These are phyloP conservation scores for Antitrichia curtipendula DNA, from an alignment of 225 moss, liverwort and hornwort genomes.

Conservation along the genomic window DNA sequence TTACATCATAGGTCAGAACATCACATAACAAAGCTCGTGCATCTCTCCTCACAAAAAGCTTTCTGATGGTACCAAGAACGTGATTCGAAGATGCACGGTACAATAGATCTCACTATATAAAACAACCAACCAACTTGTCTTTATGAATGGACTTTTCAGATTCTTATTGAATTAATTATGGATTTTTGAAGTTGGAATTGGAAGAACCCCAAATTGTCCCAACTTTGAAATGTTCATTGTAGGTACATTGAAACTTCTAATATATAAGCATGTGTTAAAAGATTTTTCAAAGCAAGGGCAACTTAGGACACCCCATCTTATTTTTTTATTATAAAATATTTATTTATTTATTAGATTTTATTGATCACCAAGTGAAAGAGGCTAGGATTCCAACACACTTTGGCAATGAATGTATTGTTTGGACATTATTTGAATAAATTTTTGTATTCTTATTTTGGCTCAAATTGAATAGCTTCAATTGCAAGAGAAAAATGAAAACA, in stretches of 20 bases:
- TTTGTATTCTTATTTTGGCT: not conserved
- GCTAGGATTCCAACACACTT: not conserved
- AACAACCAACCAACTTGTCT: too few relatives aligned
- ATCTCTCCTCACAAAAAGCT: too few relatives aligned
- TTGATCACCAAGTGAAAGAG: accelerated
- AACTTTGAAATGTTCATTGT: not conserved
- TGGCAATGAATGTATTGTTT: too few relatives aligned
- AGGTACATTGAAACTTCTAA: not conserved
- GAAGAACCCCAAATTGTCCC: accelerated
- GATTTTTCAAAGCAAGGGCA: not conserved
- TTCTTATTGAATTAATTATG: not conserved
- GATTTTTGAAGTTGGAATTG: not conserved
- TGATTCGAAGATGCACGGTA: too few relatives aligned
- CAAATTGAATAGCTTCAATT: not conserved
- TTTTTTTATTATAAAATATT: too few relatives aligned
- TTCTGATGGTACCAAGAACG: too few relatives aligned
- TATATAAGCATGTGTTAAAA: accelerated
- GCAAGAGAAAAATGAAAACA: not conserved
- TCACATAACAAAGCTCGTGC: too few relatives aligned
- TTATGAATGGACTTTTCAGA: too few relatives aligned
- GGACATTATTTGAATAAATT: not conserved
- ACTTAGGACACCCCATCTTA: accelerated
- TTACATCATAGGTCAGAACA: too few relatives aligned
- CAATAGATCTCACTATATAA: too few relatives aligned
- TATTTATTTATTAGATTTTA: not conserved